Evolutionary conservation across 2,329 filamentous ascomycete species (phyloP).

Genomic region (Rhynchosporium graminicola): DNA sequence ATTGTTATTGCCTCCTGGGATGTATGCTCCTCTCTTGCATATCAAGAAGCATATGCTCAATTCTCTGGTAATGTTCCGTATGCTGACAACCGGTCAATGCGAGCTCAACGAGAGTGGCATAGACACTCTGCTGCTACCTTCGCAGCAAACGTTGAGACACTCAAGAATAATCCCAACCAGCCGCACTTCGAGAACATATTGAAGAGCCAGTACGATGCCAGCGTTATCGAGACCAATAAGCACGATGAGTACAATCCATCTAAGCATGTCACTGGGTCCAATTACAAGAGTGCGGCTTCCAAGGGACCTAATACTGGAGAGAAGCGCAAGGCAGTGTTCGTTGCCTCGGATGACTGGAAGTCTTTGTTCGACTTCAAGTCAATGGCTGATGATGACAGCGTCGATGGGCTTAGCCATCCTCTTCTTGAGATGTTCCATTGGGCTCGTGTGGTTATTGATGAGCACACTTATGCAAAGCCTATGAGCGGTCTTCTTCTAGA

Average conservation of each 20-base stretch:
- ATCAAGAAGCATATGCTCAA: constrained; percentile 51
- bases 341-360: not conserved
- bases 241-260: constrained; percentile 27
- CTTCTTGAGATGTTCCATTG: constrained; percentile 62
- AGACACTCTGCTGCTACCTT: constrained; percentile 44
- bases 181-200: constrained; percentile 33
- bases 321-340: constrained; percentile 8
- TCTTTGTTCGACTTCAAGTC: not conserved
- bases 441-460: constrained; percentile 62
- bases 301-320: not conserved
- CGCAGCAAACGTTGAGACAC: constrained; percentile 39
- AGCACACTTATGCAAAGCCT: constrained; percentile 59
- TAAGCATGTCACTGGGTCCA: constrained; percentile 37
- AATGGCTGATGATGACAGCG: not conserved
- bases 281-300: constrained; percentile 26
- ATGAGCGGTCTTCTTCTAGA: constrained; percentile 16
- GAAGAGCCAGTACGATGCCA: constrained; percentile 32
- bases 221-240: constrained; percentile 41
- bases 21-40: constrained; percentile 49
- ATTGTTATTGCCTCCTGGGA: constrained; percentile 58
- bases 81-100: constrained; percentile 44
- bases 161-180: constrained; percentile 20
- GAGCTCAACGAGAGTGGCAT: constrained; percentile 54
- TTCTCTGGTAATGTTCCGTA: constrained; percentile 47
- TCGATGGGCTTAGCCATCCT: constrained; percentile 31